Evolutionary conservation across 73 alveolate genomes (phyloP), one percentile per base, ranked within the genome.

Genomic region (Paramecium primaurelia): DNA sequence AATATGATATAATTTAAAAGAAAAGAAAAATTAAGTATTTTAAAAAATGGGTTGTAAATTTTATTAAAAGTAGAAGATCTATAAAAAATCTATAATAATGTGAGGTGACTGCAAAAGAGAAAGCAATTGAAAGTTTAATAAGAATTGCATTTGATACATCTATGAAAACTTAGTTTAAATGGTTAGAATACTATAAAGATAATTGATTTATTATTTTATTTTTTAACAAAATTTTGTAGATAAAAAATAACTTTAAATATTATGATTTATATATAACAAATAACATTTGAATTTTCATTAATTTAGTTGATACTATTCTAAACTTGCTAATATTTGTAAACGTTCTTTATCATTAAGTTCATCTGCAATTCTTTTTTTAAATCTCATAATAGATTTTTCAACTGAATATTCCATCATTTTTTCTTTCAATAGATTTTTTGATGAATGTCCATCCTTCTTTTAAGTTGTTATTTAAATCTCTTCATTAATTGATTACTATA

Each of bases 351-450:
- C 71, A 25, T 34, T 28, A 8, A 80, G 45, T 80, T 80, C 91
- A 44, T 80, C 91, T 11, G 58, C 58, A 45, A 80, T 80, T 80
- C 91, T 80, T 64, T 40, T 42, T 28, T 80, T 80, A 44, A 80
- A 80, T 47, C 91, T 80, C 5, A 26, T 38, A 0, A 26, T 38
- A 5, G 91, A 80, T 80, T 80, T 80, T 47, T 80, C 91, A 20
- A 80, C 58, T 18, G 91, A 80, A 26, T 32, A 80, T 28, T 80
- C 91, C 44, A 25, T 80, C 73, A 80, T 32, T 49, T 47, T 80
- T 80, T 80, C 91, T 45, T 47, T 47, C 28, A 80, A 80, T 7
- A 40, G 8, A 11, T 5, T 28, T 26, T 10, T 80, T 6, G 71
- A 10, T 80, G 91, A 80, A 40, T 20, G 36, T 10, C 44, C 49